Evolutionary conservation across 2,329 filamentous ascomycete genomes (phyloP), one percentile per base, ranked within the genome.

Genomic region (Amauroascus niger): DNA sequence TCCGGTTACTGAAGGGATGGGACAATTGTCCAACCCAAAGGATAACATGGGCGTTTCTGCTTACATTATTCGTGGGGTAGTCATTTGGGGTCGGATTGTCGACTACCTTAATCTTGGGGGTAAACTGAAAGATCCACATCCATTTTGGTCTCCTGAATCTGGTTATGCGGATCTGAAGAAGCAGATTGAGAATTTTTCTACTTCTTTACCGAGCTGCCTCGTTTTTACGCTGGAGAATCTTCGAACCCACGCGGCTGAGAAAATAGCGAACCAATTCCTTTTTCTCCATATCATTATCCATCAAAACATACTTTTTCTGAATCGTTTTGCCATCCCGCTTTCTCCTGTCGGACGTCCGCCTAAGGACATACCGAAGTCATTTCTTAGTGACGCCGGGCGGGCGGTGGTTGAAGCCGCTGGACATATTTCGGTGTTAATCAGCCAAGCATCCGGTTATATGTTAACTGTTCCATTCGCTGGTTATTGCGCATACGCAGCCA

Each of bases 31-130:
- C 28, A 79, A 87, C 59, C 77, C 85, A 1, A 82, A 79, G 62
- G 83, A 87, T 6, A 96, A 95, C 64, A 95, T 97, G 89, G 93
- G 91, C 1, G 88, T 95, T 3, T 86, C 89, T 1, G 89, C 91
- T 9, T 95, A 94, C 68, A 86, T 93, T 63, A 86, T 97, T 57
- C 83, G 87, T 18, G 78, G 85, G 1, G 87, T 97, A 57, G 82
- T 89, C 1, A 75, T 95, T 30, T 97, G 91, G 90, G 93, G 93
- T 4, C 83, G 84, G 47, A 84, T 96, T 47, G 86, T 95, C 61
- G 85, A 84, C 57, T 96, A 95, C 66, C 75, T 96, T 57, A 96
- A 95, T 65, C 81, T 95, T 55, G 90, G 90, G 22, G 90, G 89
- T 1, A 90, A 86, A 65, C 86, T 90, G 56, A 75, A 80, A 49